These are phyloP conservation scores for Echium plantagineum DNA, from an alignment of 257 asterid species.

Conservation along the genomic window DNA sequence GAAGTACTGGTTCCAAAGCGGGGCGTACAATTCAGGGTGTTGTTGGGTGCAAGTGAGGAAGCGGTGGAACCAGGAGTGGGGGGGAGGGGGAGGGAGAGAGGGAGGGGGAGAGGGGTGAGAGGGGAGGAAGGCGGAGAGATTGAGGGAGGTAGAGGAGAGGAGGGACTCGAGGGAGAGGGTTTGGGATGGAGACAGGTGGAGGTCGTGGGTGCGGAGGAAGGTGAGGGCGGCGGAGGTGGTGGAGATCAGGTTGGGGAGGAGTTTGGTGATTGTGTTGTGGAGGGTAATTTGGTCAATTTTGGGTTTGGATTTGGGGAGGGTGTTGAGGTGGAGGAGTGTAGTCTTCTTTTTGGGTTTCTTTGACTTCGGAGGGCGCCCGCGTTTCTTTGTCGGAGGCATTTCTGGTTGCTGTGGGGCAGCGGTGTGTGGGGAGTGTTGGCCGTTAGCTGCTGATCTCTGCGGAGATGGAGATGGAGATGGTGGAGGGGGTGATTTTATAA, in stretches of 20 bases:
- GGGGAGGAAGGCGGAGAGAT: conserved; percentile 37
- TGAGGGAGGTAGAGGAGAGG: conserved; percentile 52
- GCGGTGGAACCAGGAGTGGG: conserved; percentile 42
- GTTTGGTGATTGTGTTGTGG: conserved; percentile 28
- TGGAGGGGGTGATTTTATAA: no score
- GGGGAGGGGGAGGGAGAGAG: conserved; percentile 19
- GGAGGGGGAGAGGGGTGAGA: conserved; percentile 19
- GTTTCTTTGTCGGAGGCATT: not conserved
- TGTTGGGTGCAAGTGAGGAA: conserved; percentile 22
- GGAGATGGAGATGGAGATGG: no score
- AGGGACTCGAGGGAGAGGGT: conserved; percentile 62
- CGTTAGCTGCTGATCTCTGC: no score
- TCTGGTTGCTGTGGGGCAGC: no score
- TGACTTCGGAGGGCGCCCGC: not conserved
- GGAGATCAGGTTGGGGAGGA: conserved; percentile 51
- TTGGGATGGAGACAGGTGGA: conserved; percentile 65
- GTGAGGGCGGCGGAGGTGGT: conserved; percentile 55
- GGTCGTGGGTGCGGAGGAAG: conserved; percentile 66
- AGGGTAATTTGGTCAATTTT: not conserved
- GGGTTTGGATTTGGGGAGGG: conserved; percentile 8
- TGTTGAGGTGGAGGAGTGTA: conserved; percentile 12
- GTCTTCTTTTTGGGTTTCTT: conserved; percentile 21
- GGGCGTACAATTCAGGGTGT: not conserved
- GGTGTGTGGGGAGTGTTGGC: no score
- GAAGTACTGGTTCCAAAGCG: conserved; percentile 59